Percentiles rank a stretch among this genome's conserved stretches.
phyloP scores from a whole-genome alignment of 2,329 filamentous ascomycete genomes.

The Penicillium sclerotigenum region DNA sequence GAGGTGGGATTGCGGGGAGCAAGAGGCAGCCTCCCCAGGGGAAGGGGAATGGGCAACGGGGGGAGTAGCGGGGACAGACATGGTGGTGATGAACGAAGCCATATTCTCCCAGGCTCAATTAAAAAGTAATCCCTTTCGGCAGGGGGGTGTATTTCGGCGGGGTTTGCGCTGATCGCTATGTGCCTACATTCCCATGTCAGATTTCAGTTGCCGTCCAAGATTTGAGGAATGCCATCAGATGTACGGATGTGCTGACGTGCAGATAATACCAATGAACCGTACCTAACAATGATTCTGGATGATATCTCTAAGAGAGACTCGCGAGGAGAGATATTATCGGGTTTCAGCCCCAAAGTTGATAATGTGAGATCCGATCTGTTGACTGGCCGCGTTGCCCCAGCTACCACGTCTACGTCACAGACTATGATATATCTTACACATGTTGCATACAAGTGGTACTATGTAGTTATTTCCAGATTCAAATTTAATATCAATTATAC shows the following conservation, averaged over 20 bases:
- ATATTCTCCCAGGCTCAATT: conserved; percentile 42
- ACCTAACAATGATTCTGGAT: neutral
- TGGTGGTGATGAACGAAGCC: conserved; percentile 78
- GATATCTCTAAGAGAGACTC: neutral
- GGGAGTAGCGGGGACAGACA: conserved; percentile 59
- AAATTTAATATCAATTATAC: conserved; percentile 3
- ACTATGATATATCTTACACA: neutral
- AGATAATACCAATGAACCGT: neutral
- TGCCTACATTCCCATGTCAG: conserved; percentile 28
- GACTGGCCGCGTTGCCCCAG: conserved; percentile 14
- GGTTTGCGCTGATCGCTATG: conserved; percentile 21
- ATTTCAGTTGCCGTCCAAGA: neutral
- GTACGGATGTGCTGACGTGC: neutral
- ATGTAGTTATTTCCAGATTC: neutral
- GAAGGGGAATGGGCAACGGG: conserved; percentile 31
- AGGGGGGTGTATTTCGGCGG: conserved; percentile 18
- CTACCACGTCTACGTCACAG: conserved; percentile 6
- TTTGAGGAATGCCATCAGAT: neutral
- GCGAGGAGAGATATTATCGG: conserved; percentile 9
- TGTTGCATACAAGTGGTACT: neutral
- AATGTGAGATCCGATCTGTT: conserved; percentile 5
- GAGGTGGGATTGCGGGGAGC: conserved; percentile 14
- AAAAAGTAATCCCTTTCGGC: conserved; percentile 7
- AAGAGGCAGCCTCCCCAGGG: conserved; percentile 26
- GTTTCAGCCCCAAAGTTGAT: conserved; percentile 11